Conservation (phyloP, 768 basidiomycete species). For the Lactifluus echinatus region DNA sequence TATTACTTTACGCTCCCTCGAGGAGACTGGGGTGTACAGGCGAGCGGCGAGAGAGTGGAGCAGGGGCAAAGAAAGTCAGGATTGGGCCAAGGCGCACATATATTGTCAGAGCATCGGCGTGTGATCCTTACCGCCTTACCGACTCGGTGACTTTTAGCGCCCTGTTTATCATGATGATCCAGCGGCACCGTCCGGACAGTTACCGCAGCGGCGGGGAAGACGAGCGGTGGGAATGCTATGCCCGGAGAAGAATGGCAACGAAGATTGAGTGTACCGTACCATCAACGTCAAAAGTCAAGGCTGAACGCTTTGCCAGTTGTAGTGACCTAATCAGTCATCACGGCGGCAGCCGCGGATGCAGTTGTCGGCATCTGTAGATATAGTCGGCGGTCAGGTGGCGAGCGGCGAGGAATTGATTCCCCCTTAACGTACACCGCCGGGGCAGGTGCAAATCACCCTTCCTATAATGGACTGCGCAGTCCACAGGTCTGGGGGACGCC, state of each 20-base stretch:
- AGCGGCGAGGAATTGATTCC: background rate
- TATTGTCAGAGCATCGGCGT: background rate
- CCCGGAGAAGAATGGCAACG: background rate
- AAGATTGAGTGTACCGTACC: background rate
- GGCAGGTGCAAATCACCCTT: background rate
- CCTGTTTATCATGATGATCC: background rate
- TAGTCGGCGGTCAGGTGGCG: background rate
- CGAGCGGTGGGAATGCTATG: background rate
- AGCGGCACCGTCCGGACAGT: slow-evolving; percentile 1
- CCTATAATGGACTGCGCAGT: background rate
- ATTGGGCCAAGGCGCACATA: background rate
- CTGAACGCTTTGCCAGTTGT: background rate
- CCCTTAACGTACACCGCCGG: slow-evolving; percentile 11
- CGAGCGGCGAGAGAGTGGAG: background rate
- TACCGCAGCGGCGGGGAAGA: background rate
- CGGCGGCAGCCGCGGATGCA: background rate
- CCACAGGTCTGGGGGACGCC: background rate
- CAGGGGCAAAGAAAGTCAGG: background rate
- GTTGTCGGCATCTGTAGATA: background rate
- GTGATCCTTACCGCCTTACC: slow-evolving; percentile 4
- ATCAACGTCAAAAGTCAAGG: background rate
- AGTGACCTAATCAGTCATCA: background rate
- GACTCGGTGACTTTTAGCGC: too few relatives aligned
- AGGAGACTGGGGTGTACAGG: background rate
- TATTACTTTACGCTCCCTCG: slow-evolving; percentile 1